These are phyloP conservation scores for Pythium vanterpoolii DNA, from an alignment of 352 stramenopile species.

Conservation along the genomic window DNA sequence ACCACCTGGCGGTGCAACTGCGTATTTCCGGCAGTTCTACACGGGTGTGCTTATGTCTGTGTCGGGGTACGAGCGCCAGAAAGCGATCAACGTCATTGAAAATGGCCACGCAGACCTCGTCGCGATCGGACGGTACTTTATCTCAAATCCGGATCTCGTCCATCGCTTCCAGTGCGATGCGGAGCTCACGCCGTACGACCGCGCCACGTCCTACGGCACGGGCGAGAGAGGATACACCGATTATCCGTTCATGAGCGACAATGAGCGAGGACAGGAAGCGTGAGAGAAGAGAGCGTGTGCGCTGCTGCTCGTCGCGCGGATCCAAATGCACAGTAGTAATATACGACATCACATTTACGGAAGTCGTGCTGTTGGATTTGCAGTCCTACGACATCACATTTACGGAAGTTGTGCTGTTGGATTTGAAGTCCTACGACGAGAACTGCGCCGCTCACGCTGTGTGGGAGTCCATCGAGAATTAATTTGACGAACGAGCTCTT, in stretches of 20 bases:
- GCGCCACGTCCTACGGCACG: conserved; percentile 20
- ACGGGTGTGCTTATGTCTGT: conserved; percentile 50
- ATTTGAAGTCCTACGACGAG: no score
- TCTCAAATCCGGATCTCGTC: conserved; percentile 73
- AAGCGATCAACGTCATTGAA: conserved; percentile 39
- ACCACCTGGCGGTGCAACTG: conserved; percentile 22
- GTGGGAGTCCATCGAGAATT: no score
- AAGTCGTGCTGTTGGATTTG: no score
- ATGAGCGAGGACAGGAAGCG: no score
- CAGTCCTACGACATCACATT: no score
- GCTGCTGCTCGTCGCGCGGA: no score
- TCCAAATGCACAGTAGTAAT: no score
- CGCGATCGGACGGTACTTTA: conserved; percentile 63
- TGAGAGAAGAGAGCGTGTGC: no score
- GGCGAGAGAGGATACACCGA: conserved; percentile 29
- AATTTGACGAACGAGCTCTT: no score
- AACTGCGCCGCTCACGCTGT: no score
- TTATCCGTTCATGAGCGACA: conserved; percentile 24
- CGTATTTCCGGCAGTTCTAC: conserved; percentile 52
- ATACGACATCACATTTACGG: no score
- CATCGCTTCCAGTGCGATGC: conserved; percentile 32
- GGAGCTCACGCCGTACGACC: conserved; percentile 25
- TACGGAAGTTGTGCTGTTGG: no score
- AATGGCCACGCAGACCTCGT: conserved; percentile 54
- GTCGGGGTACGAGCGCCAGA: conserved; percentile 50